Percentiles rank a stretch among this genome's conserved stretches.
Conservation (phyloP, 331 rosid genomes). For the Malus hybrid region DNA sequence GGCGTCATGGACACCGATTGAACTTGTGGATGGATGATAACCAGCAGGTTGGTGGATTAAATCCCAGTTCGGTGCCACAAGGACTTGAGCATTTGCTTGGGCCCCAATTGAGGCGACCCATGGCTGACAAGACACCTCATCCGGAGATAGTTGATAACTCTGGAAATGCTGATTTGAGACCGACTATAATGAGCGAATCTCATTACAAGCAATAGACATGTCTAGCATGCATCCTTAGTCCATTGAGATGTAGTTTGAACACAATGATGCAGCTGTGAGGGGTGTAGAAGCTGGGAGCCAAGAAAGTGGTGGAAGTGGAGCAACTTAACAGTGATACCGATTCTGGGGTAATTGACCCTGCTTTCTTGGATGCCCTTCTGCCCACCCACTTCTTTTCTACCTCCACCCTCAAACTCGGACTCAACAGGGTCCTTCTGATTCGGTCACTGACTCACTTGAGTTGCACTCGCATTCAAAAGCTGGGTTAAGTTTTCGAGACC, state of each 20-base stretch:
- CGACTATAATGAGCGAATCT: slow-evolving; percentile 47
- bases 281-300: slow-evolving; percentile 99
- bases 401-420: too few species aligned
- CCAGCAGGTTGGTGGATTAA: slow-evolving; percentile 77
- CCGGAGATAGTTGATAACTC: slow-evolving; percentile 25
- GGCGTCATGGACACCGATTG: slow-evolving; percentile 89
- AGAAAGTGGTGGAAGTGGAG: slow-evolving; percentile 95
- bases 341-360: slow-evolving; percentile 93
- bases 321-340: slow-evolving; percentile 68
- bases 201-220: slow-evolving; percentile 36
- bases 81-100: slow-evolving; percentile 92
- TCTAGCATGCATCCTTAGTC: slow-evolving; percentile 46
- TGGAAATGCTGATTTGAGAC: slow-evolving; percentile 32
- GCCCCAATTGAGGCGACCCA: slow-evolving; percentile 76
- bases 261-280: slow-evolving; percentile 61
- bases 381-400: too few species aligned
- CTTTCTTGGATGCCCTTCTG: slow-evolving; percentile 95
- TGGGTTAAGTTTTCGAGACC: slow-evolving; percentile 74
- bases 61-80: slow-evolving; percentile 56
- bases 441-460: too few species aligned
- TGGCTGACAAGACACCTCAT: slow-evolving; percentile 43
- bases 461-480: slow-evolving; percentile 9
- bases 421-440: too few species aligned
- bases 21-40: slow-evolving; percentile 82
- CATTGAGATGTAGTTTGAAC: slow-evolving; percentile 90